phyloP scores from a whole-genome alignment of 2,329 filamentous ascomycete genomes.

The Trichocomaceae sp. region DNA sequence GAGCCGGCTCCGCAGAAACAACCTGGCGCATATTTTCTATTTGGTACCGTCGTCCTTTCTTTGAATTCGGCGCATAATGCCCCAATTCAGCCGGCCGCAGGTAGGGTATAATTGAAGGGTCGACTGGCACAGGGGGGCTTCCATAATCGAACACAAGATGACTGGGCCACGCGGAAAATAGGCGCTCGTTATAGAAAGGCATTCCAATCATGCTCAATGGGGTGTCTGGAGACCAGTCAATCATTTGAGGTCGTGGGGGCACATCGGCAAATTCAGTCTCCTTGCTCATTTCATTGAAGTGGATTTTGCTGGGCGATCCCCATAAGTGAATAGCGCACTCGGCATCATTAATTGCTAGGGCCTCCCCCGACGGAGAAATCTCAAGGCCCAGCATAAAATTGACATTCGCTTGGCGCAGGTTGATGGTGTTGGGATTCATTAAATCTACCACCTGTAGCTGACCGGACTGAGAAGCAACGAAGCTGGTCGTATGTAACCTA shows the following conservation, averaged over 20 bases:
- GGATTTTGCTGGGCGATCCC: conserved; percentile 78
- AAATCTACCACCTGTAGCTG: conserved; percentile 95
- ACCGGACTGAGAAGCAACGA: conserved; percentile 84
- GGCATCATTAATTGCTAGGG: conserved; percentile 70
- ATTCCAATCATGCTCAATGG: conserved; percentile 82
- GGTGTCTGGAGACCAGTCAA: conserved; percentile 67
- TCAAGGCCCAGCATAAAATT: conserved; percentile 74
- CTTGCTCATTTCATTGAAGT: conserved; percentile 75
- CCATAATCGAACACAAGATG: conserved; percentile 80
- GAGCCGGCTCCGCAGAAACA: conserved; percentile 54
- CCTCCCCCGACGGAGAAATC: conserved; percentile 80
- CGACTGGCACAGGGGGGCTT: conserved; percentile 69
- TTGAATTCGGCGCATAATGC: conserved; percentile 69
- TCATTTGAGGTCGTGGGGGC: conserved; percentile 52
- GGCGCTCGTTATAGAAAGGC: conserved; percentile 82
- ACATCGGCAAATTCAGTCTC: conserved; percentile 71
- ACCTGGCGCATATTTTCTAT: conserved; percentile 65
- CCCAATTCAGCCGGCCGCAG: conserved; percentile 70
- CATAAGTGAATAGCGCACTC: conserved; percentile 77
- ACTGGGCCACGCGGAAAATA: conserved; percentile 85
- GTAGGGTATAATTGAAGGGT: conserved; percentile 60
- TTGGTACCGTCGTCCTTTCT: conserved; percentile 71
- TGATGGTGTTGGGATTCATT: conserved; percentile 84
- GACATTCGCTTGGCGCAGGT: conserved; percentile 74
- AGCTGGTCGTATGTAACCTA: conserved; percentile 86